Conservation (phyloP, 495 filamentous ascomycete genomes). For the Darksidea phi region DNA sequence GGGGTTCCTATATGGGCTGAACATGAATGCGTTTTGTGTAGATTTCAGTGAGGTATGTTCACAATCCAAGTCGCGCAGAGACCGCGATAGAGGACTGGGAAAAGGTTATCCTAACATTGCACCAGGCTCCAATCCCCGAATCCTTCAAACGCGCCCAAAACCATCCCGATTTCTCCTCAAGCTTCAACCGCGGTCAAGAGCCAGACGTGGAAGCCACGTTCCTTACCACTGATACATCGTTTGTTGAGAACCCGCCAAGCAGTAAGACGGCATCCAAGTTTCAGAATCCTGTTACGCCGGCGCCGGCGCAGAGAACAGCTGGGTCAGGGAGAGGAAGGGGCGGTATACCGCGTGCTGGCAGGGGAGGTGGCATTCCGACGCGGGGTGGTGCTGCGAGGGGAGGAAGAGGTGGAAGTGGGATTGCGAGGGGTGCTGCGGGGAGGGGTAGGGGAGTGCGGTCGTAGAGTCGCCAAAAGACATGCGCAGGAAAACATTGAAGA, state of each 20-base stretch:
- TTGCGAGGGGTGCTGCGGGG: conserved; percentile 43
- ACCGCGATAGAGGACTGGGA: conserved; percentile 1
- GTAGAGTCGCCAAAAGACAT: too few species aligned
- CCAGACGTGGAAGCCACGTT: conserved; percentile 77
- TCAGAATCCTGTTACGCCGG: conserved; percentile 49
- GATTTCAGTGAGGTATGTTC: conserved; percentile 85
- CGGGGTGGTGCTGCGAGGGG: conserved; percentile 41
- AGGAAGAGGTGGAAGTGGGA: conserved; percentile 43
- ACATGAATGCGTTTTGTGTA: conserved; percentile 99
- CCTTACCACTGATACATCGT: conserved; percentile 92
- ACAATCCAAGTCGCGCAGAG: background rate
- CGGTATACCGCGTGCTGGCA: conserved; percentile 32
- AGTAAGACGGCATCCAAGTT: conserved; percentile 68
- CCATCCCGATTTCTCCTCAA: conserved; percentile 15
- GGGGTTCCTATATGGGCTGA: conserved; percentile 89
- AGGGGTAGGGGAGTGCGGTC: conserved; percentile 23
- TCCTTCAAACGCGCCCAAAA: conserved; percentile 66
- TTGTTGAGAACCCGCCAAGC: conserved; percentile 82
- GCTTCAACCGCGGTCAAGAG: background rate
- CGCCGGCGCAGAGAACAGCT: conserved; percentile 26
- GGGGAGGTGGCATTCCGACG: conserved; percentile 42
- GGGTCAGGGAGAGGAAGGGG: conserved; percentile 13
- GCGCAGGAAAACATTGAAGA: background rate
- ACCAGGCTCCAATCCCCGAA: conserved; percentile 62
- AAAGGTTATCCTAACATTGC: background rate